Evolutionary conservation across 1,284 basidiomycete species (phyloP).

Genomic region (Rhodotorula sp.): DNA sequence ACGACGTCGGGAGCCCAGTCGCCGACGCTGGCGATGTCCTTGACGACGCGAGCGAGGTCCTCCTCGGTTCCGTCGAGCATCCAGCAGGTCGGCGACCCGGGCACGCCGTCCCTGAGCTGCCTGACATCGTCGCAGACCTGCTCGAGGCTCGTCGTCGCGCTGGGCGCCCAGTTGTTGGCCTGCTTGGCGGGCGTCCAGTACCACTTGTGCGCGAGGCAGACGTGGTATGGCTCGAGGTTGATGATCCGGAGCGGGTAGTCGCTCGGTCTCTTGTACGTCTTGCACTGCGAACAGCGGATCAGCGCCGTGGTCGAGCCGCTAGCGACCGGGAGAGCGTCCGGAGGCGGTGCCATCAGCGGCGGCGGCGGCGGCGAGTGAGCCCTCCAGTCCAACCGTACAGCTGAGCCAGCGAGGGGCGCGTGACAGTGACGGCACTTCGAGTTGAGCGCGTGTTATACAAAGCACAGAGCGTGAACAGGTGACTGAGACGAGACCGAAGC

Average conservation of each 20-base stretch:
- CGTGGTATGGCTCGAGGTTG: constrained; percentile 35
- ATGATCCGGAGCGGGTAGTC: constrained; percentile 25
- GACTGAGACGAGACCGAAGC: too few relatives aligned
- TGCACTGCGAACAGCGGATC: constrained; percentile 37
- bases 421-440: too few relatives aligned
- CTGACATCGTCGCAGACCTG: constrained; percentile 10
- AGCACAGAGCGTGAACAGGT: too few relatives aligned
- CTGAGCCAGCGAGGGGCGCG: not conserved
- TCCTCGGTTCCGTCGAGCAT: constrained; percentile 12
- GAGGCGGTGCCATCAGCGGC: not conserved
- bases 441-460: not conserved
- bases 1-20: constrained; percentile 10
- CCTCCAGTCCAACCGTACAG: not conserved
- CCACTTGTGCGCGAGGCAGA: constrained; percentile 35
- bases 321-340: not conserved
- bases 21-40: constrained; percentile 15
- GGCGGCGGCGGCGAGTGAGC: not conserved
- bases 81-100: constrained; percentile 19
- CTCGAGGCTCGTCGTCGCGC: not conserved
- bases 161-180: constrained; percentile 25
- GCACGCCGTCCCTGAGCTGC: not conserved
- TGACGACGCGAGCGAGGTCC: constrained; percentile 15
- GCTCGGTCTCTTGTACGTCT: constrained; percentile 5
- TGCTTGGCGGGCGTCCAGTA: constrained; percentile 38
- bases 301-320: not conserved